Conservation (phyloP, 352 stramenopile genomes). For the Blastocystis hominis region DNA sequence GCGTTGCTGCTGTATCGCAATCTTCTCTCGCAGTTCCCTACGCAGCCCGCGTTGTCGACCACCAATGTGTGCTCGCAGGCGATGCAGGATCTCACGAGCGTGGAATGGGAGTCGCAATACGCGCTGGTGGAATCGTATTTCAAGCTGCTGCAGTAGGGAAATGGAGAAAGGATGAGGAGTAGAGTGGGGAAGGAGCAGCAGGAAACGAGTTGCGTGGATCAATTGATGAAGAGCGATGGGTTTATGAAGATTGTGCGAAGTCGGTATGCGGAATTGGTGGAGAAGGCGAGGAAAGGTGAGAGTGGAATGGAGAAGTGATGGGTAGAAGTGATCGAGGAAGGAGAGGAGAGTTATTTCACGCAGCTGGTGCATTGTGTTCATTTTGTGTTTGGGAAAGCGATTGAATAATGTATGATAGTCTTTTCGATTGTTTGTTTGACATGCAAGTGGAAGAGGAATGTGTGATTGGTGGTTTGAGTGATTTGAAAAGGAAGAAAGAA, state of each 20-base stretch:
- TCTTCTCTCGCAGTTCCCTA: not conserved
- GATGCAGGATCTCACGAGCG: not conserved
- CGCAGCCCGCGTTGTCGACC: not conserved
- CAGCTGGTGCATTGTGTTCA: constrained; percentile 23
- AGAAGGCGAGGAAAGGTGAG: not conserved
- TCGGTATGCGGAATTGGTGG: not conserved
- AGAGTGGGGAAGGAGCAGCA: constrained; percentile 3
- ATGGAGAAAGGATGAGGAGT: too few species aligned
- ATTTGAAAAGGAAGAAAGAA: too few species aligned
- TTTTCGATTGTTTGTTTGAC: too few species aligned
- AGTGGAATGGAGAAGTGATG: not conserved
- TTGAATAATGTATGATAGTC: not conserved
- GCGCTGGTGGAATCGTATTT: constrained; percentile 2
- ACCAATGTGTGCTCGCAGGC: constrained; percentile 17
- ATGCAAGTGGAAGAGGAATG: too few species aligned
- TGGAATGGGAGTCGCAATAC: not conserved
- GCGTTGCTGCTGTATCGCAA: constrained; percentile 3
- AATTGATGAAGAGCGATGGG: not conserved
- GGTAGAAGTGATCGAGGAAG: constrained; percentile 21
- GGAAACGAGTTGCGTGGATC: not conserved
- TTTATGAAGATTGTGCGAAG: not conserved
- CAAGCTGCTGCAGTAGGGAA: not conserved
- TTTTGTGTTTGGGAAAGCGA: not conserved
- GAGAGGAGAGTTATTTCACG: constrained; percentile 10
- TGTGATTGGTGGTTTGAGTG: too few species aligned